Conservation (phyloP, 352 stramenopile species). For the Pythium oligandrum region DNA sequence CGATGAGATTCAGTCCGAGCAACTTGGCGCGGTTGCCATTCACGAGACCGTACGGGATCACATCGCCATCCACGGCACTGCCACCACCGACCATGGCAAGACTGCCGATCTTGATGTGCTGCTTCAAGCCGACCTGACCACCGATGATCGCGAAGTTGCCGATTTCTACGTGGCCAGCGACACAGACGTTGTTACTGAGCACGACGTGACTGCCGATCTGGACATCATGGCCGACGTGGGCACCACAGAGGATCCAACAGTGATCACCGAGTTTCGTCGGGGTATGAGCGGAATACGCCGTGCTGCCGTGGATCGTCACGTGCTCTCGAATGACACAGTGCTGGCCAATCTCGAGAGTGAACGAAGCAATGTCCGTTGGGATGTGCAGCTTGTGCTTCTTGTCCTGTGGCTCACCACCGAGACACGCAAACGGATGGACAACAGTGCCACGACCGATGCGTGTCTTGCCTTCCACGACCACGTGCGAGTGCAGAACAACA, state of each 20-base stretch:
- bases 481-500: conserved; percentile 65
- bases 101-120: conserved; percentile 62
- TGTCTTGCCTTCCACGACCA: conserved; percentile 70
- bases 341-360: conserved; percentile 46
- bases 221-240: conserved; percentile 72
- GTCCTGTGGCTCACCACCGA: conserved; percentile 74
- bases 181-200: conserved; percentile 78
- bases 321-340: conserved; percentile 82
- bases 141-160: conserved; percentile 72
- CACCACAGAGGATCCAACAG: conserved; percentile 75
- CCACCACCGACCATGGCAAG: conserved; percentile 77
- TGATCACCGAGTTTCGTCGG: conserved; percentile 66
- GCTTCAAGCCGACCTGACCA: conserved; percentile 74
- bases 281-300: conserved; percentile 42
- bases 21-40: conserved; percentile 78
- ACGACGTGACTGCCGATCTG: conserved; percentile 61
- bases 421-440: conserved; percentile 68
- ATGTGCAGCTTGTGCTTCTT: conserved; percentile 55
- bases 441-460: conserved; percentile 45
- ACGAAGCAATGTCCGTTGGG: background rate
- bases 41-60: conserved; percentile 72
- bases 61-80: conserved; percentile 77
- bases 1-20: conserved; percentile 69
- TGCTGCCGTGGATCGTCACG: conserved; percentile 78
- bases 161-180: conserved; percentile 76